Base-by-base conservation (phyloP, 1,284 basidiomycete species). In the Omphalotus olearius region DNA sequence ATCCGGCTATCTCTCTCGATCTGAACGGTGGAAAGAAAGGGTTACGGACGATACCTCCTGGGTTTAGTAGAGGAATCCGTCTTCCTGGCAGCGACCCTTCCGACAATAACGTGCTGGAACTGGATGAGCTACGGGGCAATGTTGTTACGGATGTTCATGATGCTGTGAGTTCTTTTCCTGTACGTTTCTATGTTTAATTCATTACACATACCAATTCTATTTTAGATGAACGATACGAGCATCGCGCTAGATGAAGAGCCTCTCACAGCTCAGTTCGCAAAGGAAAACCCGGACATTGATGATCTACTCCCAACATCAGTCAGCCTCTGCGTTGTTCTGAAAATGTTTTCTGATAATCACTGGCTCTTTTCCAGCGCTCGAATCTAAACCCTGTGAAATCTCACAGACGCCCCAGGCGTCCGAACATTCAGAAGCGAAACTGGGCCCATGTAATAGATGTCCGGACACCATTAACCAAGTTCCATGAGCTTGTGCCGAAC, bases 371-470 rank as follows among this genome's bases (percentile, higher is more conserved):
- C 1, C 57, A 84, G 82, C 72, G 79, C 47, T 72, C 76, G 17
- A 76, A 84, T 61, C 67, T 89, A 25, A 80, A 76, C 46, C 79
- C 82, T 25, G 63, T 74, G 45, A 72, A 73, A 50, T 56, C 6
- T 59, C 65, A 25, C 69, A 65, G 51, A 50, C 70, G 68, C 23
- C 50, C 64, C 9, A 75, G 70, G 51, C 73, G 72, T 18, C 56
- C 68, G 6, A 71, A 75, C 45, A 64, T 81, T 2, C 78, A 83
- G 54, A 97, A 96, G 69, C 86, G 92, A 49, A 93, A 98, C 59
- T 99, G 97, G 97, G 97, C 96, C 1, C 97, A 98, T 73, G 89
- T 94, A 16, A 89, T 99, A 13, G 92, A 99, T 65, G 84, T 98
- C 58, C 93, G 92, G 62, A 87, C 90, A 61, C 87, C 91, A 35